Percentiles rank a stretch among this genome's conserved stretches.
Evolutionary conservation across 192 early-diverging fungal species (phyloP).

Genomic region (Dimargaris xerosporica): DNA sequence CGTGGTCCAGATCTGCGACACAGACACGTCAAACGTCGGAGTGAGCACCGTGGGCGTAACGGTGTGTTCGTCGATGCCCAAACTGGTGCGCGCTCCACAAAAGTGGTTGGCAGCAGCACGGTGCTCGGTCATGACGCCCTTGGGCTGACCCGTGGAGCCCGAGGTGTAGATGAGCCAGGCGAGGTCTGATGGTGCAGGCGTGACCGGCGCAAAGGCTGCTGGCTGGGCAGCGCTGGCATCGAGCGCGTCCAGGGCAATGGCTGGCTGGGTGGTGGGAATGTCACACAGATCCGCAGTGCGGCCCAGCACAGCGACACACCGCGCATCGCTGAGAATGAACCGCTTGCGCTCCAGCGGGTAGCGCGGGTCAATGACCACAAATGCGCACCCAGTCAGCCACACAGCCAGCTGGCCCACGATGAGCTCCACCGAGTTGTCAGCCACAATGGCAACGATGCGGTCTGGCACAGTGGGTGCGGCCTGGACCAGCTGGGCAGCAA

Average conservation of each 20-base stretch:
- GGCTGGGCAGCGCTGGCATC: background rate
- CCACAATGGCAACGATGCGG: no score
- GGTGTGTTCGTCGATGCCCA: background rate
- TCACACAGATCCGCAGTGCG: no score
- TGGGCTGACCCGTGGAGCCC: constrained; percentile 4
- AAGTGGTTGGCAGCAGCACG: background rate
- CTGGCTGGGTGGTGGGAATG: no score
- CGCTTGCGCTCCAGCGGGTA: no score
- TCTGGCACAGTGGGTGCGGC: background rate
- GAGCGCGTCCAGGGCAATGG: background rate
- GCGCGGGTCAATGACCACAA: no score
- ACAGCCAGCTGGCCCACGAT: background rate
- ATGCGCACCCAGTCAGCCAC: background rate
- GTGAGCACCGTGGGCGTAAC: background rate
- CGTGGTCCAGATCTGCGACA: background rate
- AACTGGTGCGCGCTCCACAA: background rate
- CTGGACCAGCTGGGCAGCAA: background rate
- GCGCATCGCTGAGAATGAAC: no score
- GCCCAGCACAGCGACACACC: no score
- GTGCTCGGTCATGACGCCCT: background rate
- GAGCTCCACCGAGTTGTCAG: background rate
- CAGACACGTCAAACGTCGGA: background rate
- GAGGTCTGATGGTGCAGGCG: background rate
- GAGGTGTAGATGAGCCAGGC: constrained; percentile 1
- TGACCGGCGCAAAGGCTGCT: background rate